Percentiles rank a stretch among this genome's conserved stretches.
These are phyloP conservation scores for Amanita phalloides DNA, from an alignment of 768 basidiomycete species.

Conservation along the genomic window DNA sequence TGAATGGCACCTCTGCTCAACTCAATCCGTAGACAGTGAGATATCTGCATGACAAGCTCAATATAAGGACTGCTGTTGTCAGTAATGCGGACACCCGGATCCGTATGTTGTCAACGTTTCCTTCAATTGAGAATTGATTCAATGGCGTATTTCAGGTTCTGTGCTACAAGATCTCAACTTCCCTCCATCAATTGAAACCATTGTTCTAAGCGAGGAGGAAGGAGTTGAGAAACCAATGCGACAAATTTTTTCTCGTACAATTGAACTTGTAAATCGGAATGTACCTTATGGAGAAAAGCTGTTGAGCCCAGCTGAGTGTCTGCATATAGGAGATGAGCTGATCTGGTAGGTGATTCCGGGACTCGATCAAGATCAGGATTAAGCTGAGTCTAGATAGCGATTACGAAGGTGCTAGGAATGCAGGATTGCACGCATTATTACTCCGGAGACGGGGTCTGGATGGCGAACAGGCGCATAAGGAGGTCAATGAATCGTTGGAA, in stretches of 20 bases:
- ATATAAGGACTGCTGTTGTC: constrained; percentile 45
- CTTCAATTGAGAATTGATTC: background rate
- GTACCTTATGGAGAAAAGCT: constrained; percentile 7
- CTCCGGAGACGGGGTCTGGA: constrained; percentile 39
- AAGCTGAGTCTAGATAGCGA: constrained; percentile 32
- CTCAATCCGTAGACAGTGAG: constrained; percentile 24
- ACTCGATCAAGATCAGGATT: background rate
- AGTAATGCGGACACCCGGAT: constrained; percentile 70
- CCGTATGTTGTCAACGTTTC: constrained; percentile 25
- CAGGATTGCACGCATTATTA: constrained; percentile 48
- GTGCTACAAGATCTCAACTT: constrained; percentile 55
- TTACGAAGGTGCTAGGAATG: constrained; percentile 46
- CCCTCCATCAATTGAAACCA: constrained; percentile 32
- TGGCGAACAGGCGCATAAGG: constrained; percentile 35
- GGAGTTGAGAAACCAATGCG: constrained; percentile 57
- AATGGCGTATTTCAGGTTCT: constrained; percentile 18
- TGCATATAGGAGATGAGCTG: constrained; percentile 75
- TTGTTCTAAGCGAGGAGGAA: constrained; percentile 64
- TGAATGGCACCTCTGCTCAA: background rate
- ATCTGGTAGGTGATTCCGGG: constrained; percentile 29
- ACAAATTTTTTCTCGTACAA: constrained; percentile 43
- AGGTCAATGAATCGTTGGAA: constrained; percentile 26
- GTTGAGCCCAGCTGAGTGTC: constrained; percentile 29
- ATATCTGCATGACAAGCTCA: constrained; percentile 28
- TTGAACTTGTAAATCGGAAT: constrained; percentile 20